Percentiles rank a stretch among this genome's conserved stretches.
These are phyloP conservation scores for Coemansia sp. DNA, from an alignment of 192 early-diverging fungal species.

Conservation along the genomic window DNA sequence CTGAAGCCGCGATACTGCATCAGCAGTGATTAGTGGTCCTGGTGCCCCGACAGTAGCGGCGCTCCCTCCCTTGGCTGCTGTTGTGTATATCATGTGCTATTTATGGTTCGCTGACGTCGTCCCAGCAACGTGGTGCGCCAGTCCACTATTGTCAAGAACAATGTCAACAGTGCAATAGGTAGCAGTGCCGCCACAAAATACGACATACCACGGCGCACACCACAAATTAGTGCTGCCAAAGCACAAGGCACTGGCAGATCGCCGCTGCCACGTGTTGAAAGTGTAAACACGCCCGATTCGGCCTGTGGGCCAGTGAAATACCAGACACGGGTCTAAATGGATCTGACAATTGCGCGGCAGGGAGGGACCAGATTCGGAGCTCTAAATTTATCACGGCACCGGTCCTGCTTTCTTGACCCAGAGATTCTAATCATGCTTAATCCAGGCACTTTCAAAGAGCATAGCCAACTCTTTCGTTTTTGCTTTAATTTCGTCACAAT, in stretches of 20 bases:
- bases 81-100: background rate
- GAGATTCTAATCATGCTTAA: background rate
- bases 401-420: background rate
- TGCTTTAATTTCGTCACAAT: background rate
- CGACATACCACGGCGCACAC: background rate
- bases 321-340: background rate
- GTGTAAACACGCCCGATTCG: background rate
- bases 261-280: background rate
- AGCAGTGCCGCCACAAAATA: background rate
- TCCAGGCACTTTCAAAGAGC: background rate
- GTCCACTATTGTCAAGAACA: background rate
- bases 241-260: background rate
- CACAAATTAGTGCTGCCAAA: background rate
- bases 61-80: background rate
- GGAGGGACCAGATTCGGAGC: background rate
- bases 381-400: background rate
- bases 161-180: background rate
- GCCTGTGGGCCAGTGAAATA: too few relatives aligned
- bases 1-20: too few relatives aligned
- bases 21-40: too few relatives aligned
- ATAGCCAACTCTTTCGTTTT: background rate
- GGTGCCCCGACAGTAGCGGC: background rate
- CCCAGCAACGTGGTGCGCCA: background rate
- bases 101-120: background rate
- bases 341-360: background rate